Conservation (phyloP, 2,329 filamentous ascomycete genomes). For the Aspergillus glaucus region DNA sequence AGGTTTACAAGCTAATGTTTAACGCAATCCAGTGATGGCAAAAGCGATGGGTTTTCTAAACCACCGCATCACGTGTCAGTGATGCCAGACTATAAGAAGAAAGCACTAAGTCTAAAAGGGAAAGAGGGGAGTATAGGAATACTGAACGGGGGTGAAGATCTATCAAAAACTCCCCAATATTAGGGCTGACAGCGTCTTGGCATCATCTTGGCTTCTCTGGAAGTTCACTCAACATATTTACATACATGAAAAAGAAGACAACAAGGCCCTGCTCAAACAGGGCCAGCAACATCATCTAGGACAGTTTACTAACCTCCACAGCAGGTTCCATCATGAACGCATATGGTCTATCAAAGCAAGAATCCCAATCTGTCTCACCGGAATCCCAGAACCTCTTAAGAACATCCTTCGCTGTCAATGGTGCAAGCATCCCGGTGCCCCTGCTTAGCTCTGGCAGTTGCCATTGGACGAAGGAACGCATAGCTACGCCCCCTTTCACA, state of each 20-base stretch:
- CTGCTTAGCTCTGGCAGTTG: conserved; percentile 21
- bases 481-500: conserved; percentile 6
- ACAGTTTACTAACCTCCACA: not conserved
- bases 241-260: too few relatives aligned
- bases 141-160: too few relatives aligned
- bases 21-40: not conserved
- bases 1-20: too few relatives aligned
- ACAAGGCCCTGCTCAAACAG: too few relatives aligned
- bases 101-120: too few relatives aligned
- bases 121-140: too few relatives aligned
- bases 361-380: conserved; percentile 28
- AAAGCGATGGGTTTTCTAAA: not conserved
- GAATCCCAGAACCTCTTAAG: conserved; percentile 33
- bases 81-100: too few relatives aligned
- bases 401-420: conserved; percentile 24
- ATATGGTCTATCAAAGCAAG: conserved; percentile 34
- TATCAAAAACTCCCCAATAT: not conserved
- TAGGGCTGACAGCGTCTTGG: not conserved
- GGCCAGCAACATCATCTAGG: not conserved
- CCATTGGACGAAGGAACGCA: conserved; percentile 23
- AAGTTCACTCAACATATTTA: too few relatives aligned
- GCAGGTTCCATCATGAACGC: conserved; percentile 16
- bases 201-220: not conserved
- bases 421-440: conserved; percentile 22
- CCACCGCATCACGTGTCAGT: too few relatives aligned